Evolutionary conservation across 306 rosid species (phyloP), one percentile per base, ranked within the genome.

Genomic region (Malus asiatica): DNA sequence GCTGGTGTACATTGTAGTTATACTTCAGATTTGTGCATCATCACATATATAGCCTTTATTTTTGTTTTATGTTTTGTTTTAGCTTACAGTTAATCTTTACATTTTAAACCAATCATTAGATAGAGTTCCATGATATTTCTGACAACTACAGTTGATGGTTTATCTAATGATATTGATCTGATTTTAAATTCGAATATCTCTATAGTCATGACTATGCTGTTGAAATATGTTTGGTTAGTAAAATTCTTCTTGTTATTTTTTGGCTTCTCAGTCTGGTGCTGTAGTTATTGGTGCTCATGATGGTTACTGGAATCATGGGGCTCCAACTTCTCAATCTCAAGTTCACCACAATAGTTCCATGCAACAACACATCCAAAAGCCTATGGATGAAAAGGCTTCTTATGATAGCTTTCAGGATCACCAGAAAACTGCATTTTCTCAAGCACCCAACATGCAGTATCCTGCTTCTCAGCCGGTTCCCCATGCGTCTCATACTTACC

Each of bases 341-440:
- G 87, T 83, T 86, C 91, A 84, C 82, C 91, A 82, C 79, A 81
- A 82, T 87, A 84, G 83, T 86, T 80, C 95, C 51, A 83, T 80
- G 46, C 97, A 90, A 82, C 88, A 96, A 73, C 93, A 88, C 78
- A 84, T 85, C 87, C 96, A 84, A 83, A 90, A 82, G 85, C 90
- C 91, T 86, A 83, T 87, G 88, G 99, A 90, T 90, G 85, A 88
- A 85, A 88, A 88, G 76, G 76, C 81, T 88, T 87, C 93, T 81
- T 95, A 89, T 89, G 93, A 90, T 85, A 96, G 89, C 88, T 90
- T 90, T 89, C 96, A 90, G 93, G 98, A 89, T 85, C 99, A 84
- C 75, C 97, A 88, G 84, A 87, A 79, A 82, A 78, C 82, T 70
- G 61, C 84, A 29, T 63, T 81, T 76, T 83, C 97, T 71, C 91